phyloP scores from a whole-genome alignment of 345 rosid species.

The Hirschfeldia incana region DNA sequence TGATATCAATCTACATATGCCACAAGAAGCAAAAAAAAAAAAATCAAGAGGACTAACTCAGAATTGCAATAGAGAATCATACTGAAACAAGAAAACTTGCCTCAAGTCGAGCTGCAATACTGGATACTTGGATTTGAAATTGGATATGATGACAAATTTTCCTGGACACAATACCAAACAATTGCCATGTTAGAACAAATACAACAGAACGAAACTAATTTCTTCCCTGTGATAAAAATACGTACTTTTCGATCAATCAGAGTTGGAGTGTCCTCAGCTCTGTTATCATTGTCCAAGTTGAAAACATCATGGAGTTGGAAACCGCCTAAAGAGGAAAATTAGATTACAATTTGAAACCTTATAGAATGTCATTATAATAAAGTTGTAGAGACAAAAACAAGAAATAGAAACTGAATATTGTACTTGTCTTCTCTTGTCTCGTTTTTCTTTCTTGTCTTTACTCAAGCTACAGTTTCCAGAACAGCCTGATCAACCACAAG shows the following conservation, averaged over 20 bases:
- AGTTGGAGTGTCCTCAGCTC: constrained; percentile 81
- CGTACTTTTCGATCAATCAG: constrained; percentile 90
- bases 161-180: constrained; percentile 53
- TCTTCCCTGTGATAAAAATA: constrained; percentile 16
- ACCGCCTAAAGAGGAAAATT: constrained; percentile 47
- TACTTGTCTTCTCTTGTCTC: constrained; percentile 85
- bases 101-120: constrained; percentile 87
- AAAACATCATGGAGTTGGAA: constrained; percentile 82
- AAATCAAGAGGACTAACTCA: constrained; percentile 10
- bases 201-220: constrained; percentile 11
- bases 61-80: constrained; percentile 18
- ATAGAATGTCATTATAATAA: not conserved
- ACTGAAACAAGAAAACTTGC: constrained; percentile 35
- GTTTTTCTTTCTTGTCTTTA: constrained; percentile 75
- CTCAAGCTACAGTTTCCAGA: constrained; percentile 89
- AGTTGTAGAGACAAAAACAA: not conserved
- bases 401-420: constrained; percentile 20
- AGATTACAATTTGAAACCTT: not conserved
- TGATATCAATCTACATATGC: constrained; percentile 80
- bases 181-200: constrained; percentile 18
- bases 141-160: constrained; percentile 86
- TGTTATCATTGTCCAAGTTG: constrained; percentile 81
- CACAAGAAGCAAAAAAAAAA: constrained; percentile 53
- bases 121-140: constrained; percentile 89
- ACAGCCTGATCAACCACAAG: constrained; percentile 66